Evolutionary conservation across 73 alveolate genomes (phyloP).

Genomic region (Paramecium biaurelia): DNA sequence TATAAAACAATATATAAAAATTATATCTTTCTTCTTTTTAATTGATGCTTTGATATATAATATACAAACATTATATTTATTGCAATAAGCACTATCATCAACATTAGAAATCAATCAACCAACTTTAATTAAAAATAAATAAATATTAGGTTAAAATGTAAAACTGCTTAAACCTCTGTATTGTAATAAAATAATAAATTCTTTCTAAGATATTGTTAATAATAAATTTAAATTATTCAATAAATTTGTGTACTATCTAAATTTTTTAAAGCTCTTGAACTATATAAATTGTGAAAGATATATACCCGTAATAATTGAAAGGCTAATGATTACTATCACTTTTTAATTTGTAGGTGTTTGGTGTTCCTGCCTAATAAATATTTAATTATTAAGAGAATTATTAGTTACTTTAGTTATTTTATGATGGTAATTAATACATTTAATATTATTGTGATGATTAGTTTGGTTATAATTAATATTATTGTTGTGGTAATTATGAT

Average conservation of each 20-base stretch:
- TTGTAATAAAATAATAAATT: no score
- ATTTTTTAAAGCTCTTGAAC: not conserved
- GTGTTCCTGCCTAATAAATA: slow-evolving; percentile 1
- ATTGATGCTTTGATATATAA: no score
- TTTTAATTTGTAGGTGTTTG: not conserved
- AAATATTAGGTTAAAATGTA: no score
- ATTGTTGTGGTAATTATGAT: not conserved
- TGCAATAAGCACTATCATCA: no score
- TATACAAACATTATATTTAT: no score
- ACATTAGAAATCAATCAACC: no score
- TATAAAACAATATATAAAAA: no score
- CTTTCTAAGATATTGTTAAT: not conserved
- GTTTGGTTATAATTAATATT: not conserved
- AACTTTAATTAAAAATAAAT: no score
- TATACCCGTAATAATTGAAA: not conserved
- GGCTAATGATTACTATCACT: not conserved
- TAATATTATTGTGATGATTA: not conserved
- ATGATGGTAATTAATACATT: not conserved
- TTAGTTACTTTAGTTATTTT: not conserved
- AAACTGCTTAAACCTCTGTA: not conserved
- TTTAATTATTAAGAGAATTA: not conserved
- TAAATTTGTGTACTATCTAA: not conserved
- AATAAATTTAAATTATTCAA: not conserved
- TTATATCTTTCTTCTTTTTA: no score
- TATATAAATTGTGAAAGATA: not conserved